Percentiles rank a stretch among this genome's conserved stretches.
Evolutionary conservation across 2,329 filamentous ascomycete genomes (phyloP).

Genomic region (Cytospora chrysosperma): DNA sequence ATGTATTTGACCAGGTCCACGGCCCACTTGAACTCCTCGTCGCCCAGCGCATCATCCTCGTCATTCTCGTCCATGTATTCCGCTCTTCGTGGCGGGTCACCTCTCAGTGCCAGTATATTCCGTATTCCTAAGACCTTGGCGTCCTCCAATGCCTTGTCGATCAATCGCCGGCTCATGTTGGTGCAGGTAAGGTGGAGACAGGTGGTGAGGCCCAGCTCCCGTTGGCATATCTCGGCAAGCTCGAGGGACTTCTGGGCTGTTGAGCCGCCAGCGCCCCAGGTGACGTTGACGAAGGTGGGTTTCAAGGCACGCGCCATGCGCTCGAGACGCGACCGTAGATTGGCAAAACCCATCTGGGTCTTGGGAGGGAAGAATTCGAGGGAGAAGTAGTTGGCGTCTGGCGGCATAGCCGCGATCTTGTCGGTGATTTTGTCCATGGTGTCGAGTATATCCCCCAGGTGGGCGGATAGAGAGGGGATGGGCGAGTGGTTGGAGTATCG

Average conservation of each 20-base stretch:
- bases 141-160: constrained; percentile 87
- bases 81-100: constrained; percentile 84
- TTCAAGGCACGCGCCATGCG: constrained; percentile 91
- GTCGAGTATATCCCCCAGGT: constrained; percentile 6
- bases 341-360: constrained; percentile 91
- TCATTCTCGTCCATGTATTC: constrained; percentile 71
- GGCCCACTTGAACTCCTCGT: constrained; percentile 85
- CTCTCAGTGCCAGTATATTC: constrained; percentile 89
- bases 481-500: background rate
- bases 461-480: background rate
- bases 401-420: constrained; percentile 88
- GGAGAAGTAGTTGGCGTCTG: constrained; percentile 83
- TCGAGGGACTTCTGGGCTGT: constrained; percentile 90
- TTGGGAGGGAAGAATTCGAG: constrained; percentile 99
- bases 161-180: constrained; percentile 85
- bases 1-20: constrained; percentile 90
- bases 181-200: constrained; percentile 96
- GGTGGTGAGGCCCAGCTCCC: constrained; percentile 87
- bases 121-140: constrained; percentile 87
- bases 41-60: constrained; percentile 63
- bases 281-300: constrained; percentile 94
- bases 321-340: constrained; percentile 87
- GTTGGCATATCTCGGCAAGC: constrained; percentile 91
- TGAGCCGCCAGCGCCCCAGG: constrained; percentile 94
- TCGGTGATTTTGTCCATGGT: constrained; percentile 85